Evolutionary conservation across 805 yeast genomes (phyloP).

Genomic region (Zygosaccharomyces bailii): DNA sequence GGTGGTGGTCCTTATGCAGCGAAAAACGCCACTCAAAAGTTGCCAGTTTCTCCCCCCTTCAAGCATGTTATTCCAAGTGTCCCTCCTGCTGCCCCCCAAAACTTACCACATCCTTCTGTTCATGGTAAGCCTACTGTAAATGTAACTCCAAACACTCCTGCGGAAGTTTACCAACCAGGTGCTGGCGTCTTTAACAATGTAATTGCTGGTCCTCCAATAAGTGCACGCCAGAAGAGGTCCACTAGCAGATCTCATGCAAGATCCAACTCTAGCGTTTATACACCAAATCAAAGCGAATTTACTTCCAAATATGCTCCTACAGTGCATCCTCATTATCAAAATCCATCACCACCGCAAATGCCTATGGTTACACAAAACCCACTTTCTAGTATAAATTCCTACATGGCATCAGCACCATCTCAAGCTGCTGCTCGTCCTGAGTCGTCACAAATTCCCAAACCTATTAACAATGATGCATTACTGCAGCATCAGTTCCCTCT

Average conservation of each 20-base stretch:
- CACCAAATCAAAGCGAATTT: conserved; percentile 29
- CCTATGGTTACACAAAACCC: background rate
- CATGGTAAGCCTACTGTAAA: background rate
- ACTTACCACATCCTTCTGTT: background rate
- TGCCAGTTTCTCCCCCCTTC: background rate
- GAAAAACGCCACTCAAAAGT: background rate
- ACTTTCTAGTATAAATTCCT: conserved; percentile 4
- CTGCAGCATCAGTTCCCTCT: conserved; percentile 68
- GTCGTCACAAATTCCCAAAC: conserved; percentile 1
- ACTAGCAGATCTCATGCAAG: conserved; percentile 28
- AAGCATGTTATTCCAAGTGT: conserved; percentile 5
- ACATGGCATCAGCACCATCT: conserved; percentile 2
- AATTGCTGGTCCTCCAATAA: background rate
- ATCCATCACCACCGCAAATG: conserved; percentile 4
- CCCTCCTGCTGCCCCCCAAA: conserved; percentile 4
- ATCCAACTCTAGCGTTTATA: conserved; percentile 34
- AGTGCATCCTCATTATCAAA: conserved; percentile 30
- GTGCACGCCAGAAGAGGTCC: conserved; percentile 4
- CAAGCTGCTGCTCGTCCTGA: background rate
- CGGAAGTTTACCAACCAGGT: conserved; percentile 1
- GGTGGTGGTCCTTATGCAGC: conserved; percentile 9
- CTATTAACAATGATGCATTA: conserved; percentile 51
- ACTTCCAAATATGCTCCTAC: conserved; percentile 42
- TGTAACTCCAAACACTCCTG: conserved; percentile 15
- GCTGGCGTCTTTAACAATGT: background rate